phyloP scores from a whole-genome alignment of 2,329 filamentous ascomycete genomes.

The Apiospora marii region DNA sequence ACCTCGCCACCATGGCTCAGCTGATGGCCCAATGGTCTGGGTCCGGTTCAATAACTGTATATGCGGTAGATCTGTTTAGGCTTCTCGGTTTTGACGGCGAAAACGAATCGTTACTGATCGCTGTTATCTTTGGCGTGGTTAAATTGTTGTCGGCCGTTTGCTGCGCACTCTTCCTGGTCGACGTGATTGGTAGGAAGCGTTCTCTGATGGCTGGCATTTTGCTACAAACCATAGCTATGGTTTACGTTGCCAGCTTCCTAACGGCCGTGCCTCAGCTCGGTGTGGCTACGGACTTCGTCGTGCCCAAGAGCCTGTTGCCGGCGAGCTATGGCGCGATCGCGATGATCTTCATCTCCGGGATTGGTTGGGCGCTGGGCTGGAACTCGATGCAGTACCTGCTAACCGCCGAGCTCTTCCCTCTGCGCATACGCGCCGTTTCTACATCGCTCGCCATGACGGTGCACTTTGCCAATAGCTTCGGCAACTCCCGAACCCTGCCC shows the following conservation, averaged over 20 bases:
- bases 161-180: slow-evolving; percentile 81
- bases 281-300: slow-evolving; percentile 53
- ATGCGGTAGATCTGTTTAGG: slow-evolving; percentile 76
- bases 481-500: slow-evolving; percentile 77
- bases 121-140: slow-evolving; percentile 77
- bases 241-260: slow-evolving; percentile 69
- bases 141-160: slow-evolving; percentile 72
- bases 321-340: slow-evolving; percentile 73
- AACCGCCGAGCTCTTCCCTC: slow-evolving; percentile 79
- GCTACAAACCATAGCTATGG: slow-evolving; percentile 66
- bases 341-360: slow-evolving; percentile 75
- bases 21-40: slow-evolving; percentile 78
- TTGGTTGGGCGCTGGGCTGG: slow-evolving; percentile 76
- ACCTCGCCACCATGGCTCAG: slow-evolving; percentile 73
- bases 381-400: slow-evolving; percentile 82
- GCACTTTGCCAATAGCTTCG: slow-evolving; percentile 82
- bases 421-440: slow-evolving; percentile 74
- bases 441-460: slow-evolving; percentile 79
- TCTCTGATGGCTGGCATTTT: slow-evolving; percentile 69
- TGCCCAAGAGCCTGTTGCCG: slow-evolving; percentile 57
- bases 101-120: slow-evolving; percentile 75
- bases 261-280: slow-evolving; percentile 68
- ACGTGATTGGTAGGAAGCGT: slow-evolving; percentile 79
- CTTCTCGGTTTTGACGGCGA: slow-evolving; percentile 74
- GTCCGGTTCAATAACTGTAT: slow-evolving; percentile 77